Conservation (phyloP, 192 early-diverging fungal genomes). For the Spizellomyces sp. region DNA sequence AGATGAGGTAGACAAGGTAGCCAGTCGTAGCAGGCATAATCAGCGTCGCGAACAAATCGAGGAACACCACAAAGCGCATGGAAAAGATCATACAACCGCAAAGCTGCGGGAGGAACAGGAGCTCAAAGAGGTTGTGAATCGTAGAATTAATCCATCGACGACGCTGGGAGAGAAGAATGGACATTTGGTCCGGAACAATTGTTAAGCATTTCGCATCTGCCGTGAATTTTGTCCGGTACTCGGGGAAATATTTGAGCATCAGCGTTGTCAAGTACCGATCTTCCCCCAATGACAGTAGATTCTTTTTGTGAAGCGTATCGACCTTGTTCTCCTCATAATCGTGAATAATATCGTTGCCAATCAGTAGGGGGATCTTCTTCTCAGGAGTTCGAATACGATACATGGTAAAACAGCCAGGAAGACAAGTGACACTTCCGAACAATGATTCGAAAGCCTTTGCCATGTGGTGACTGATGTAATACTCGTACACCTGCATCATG, state of each 20-base stretch:
- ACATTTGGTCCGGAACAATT: conserved; percentile 88
- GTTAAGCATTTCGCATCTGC: conserved; percentile 91
- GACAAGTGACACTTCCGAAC: conserved; percentile 95
- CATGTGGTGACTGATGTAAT: conserved; percentile 96
- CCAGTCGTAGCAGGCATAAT: conserved; percentile 89
- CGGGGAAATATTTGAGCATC: conserved; percentile 91
- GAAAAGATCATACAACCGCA: conserved; percentile 98
- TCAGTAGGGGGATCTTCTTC: conserved; percentile 82
- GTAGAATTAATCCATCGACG: conserved; percentile 99
- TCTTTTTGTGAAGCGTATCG: conserved; percentile 97
- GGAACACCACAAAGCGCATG: conserved; percentile 93
- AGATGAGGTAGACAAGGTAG: conserved; percentile 61
- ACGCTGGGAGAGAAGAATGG: conserved; percentile 88
- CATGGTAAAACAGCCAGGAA: conserved; percentile 99
- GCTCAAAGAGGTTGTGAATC: conserved; percentile 94
- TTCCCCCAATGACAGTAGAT: conserved; percentile 92
- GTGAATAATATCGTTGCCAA: conserved; percentile 80
- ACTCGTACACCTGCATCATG: conserved; percentile 98
- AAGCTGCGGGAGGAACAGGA: conserved; percentile 89
- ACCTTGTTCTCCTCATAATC: conserved; percentile 91
- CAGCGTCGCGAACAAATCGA: conserved; percentile 91
- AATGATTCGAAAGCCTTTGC: conserved; percentile 97
- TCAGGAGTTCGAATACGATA: conserved; percentile 90
- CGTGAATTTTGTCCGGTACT: conserved; percentile 92
- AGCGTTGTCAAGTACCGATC: conserved; percentile 86